These are phyloP conservation scores for Mycena galericulata DNA, from an alignment of 768 basidiomycete genomes.

Conservation along the genomic window DNA sequence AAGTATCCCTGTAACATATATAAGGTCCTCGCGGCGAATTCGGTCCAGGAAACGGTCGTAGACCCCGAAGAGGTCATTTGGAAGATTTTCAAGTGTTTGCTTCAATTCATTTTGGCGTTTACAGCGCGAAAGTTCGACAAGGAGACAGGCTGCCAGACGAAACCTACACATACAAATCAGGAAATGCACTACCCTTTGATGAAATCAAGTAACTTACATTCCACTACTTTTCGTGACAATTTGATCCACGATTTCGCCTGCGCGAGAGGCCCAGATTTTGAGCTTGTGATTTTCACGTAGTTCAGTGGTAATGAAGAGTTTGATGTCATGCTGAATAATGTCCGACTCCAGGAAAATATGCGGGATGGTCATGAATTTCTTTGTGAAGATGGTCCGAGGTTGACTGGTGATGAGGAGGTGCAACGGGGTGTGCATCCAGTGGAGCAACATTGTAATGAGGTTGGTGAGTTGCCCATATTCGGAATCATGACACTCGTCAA, in stretches of 20 bases:
- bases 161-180: neutral
- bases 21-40: neutral
- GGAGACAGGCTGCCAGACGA: neutral
- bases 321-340: neutral
- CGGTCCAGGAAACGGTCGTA: neutral
- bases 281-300: neutral
- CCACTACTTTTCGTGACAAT: neutral
- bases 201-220: neutral
- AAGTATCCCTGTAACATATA: neutral
- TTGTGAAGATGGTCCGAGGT: neutral
- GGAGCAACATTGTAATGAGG: neutral
- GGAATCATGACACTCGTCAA: constrained; percentile 6
- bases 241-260: neutral
- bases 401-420: constrained; percentile 24
- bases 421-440: neutral
- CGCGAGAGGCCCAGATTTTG: constrained; percentile 6
- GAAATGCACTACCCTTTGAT: neutral
- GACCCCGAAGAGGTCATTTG: neutral
- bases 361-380: neutral
- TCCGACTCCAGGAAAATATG: neutral
- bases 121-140: neutral
- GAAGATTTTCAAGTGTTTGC: neutral
- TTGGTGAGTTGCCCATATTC: neutral
- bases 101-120: neutral
- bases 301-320: neutral